A percentile compares a stretch with the other conserved stretches of the same genome.
phyloP scores from a whole-genome alignment of 805 yeast genomes.

The Saturnispora hagleri region DNA sequence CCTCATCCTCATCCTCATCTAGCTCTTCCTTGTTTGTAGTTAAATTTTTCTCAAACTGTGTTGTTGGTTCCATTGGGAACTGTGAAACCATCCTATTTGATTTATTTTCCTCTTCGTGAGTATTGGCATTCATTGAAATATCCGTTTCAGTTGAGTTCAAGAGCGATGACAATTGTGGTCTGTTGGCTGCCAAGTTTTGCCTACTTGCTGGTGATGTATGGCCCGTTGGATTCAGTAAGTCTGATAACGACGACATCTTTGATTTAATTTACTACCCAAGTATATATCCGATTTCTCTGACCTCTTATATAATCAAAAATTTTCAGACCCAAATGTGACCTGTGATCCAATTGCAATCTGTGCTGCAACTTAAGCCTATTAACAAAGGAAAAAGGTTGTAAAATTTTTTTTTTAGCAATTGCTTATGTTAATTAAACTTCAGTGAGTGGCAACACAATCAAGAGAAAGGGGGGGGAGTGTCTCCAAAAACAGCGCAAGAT shows the following conservation, averaged over 20 bases:
- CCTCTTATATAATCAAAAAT: neutral
- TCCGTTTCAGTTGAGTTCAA: neutral
- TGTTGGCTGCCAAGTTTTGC: neutral
- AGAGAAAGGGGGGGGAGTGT: neutral
- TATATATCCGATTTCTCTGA: no score
- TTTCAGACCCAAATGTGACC: neutral
- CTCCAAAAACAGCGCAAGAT: neutral
- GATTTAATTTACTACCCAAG: neutral
- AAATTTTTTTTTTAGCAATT: neutral
- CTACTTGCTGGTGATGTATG: neutral
- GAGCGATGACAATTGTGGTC: neutral
- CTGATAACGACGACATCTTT: constrained; percentile 8
- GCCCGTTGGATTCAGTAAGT: constrained; percentile 8
- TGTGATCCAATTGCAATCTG: neutral
- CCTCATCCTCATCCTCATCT: neutral
- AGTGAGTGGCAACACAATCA: neutral
- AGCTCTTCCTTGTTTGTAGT: no score
- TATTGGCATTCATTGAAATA: neutral
- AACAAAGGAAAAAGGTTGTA: neutral
- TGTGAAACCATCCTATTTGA: neutral
- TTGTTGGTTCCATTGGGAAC: neutral
- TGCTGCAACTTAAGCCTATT: neutral
- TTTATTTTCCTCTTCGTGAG: neutral
- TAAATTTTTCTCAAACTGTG: neutral
- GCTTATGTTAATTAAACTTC: neutral